phyloP scores from a whole-genome alignment of 2,329 filamentous ascomycete species.

The Colletotrichum spaethianum region DNA sequence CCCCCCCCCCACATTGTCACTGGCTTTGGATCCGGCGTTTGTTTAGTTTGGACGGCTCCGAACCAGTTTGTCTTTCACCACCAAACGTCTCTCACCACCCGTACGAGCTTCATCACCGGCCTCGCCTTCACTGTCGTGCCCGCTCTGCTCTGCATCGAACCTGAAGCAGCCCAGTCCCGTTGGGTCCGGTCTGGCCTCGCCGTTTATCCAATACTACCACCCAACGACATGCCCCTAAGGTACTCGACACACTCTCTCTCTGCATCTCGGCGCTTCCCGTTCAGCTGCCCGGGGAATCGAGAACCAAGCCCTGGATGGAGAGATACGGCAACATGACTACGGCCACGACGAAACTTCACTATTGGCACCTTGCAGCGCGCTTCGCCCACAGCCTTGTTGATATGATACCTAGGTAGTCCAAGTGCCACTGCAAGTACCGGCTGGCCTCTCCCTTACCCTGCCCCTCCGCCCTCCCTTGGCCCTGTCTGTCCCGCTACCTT shows the following conservation, averaged over 20 bases:
- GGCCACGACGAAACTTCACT: conserved; percentile 26
- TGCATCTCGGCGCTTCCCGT: conserved; percentile 23
- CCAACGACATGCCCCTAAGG: not conserved
- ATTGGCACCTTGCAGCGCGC: conserved; percentile 33
- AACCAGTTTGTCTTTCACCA: conserved; percentile 10
- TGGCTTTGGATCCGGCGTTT: conserved; percentile 19
- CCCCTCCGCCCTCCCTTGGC: not conserved
- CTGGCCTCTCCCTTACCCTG: conserved; percentile 1
- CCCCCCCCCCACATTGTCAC: not conserved
- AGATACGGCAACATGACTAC: not conserved
- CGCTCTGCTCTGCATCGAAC: not conserved
- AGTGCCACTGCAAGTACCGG: not conserved
- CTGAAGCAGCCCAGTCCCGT: conserved; percentile 26
- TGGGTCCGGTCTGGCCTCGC: conserved; percentile 16
- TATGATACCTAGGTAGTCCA: conserved; percentile 23
- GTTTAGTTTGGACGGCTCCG: conserved; percentile 7
- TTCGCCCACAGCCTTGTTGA: conserved; percentile 22
- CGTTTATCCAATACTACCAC: conserved; percentile 30
- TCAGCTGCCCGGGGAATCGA: not conserved
- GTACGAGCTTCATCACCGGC: not conserved
- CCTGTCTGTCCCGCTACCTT: conserved; percentile 20
- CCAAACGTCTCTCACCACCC: not conserved
- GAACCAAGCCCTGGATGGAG: too few relatives aligned
- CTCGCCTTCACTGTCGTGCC: conserved; percentile 7
- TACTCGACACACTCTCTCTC: conserved; percentile 3